A percentile compares a stretch with the other conserved stretches of the same genome.
phyloP scores from a whole-genome alignment of 1,139 yeast species.

The Pichia sp. region DNA sequence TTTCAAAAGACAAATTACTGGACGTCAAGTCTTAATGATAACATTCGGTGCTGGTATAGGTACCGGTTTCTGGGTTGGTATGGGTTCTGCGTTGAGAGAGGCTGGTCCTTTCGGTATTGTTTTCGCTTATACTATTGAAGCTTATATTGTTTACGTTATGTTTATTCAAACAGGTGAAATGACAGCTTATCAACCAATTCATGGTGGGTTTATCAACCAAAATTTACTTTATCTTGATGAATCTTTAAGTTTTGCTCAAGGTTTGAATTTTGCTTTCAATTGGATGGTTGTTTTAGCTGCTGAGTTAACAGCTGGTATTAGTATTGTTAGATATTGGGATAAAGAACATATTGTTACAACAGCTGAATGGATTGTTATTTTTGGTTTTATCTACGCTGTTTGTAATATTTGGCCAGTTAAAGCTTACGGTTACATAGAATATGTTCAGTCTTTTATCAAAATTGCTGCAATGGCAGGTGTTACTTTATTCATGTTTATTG shows the following conservation, averaged over 20 bases:
- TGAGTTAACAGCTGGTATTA: constrained; percentile 74
- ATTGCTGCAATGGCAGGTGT: constrained; percentile 67
- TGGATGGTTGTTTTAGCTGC: constrained; percentile 77
- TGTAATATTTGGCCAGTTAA: constrained; percentile 52
- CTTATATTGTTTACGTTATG: constrained; percentile 51
- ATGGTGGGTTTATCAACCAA: constrained; percentile 55
- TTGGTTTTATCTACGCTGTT: constrained; percentile 43
- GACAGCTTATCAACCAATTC: constrained; percentile 64
- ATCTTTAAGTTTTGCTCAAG: constrained; percentile 68
- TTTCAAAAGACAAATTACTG: constrained; percentile 21
- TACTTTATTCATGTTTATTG: constrained; percentile 56
- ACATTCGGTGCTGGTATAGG: constrained; percentile 67
- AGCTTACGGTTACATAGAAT: constrained; percentile 56
- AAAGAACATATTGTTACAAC: constrained; percentile 53
- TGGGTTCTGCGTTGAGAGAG: constrained; percentile 40
- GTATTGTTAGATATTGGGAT: constrained; percentile 62
- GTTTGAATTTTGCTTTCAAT: constrained; percentile 74
- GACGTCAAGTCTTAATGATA: constrained; percentile 55
- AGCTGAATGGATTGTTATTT: constrained; percentile 63
- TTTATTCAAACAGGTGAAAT: constrained; percentile 65
- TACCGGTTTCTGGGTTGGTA: constrained; percentile 56
- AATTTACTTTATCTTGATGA: constrained; percentile 55
- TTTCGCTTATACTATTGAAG: constrained; percentile 55
- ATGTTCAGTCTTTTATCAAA: constrained; percentile 58
- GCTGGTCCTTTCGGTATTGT: constrained; percentile 61